phyloP scores from a whole-genome alignment of 768 basidiomycete genomes.

The Scleroderma bovista region DNA sequence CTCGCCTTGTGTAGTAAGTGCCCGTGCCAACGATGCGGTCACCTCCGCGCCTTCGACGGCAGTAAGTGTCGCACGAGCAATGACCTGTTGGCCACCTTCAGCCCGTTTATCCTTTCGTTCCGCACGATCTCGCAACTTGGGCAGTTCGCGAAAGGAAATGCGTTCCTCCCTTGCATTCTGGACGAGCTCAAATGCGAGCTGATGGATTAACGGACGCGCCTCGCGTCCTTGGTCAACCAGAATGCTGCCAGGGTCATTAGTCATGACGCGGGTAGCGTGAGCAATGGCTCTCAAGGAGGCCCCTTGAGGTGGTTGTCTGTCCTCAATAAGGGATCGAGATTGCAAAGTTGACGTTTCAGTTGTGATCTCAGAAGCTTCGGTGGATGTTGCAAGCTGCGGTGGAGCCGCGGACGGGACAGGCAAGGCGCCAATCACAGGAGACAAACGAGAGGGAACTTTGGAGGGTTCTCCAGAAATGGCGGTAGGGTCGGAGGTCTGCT shows the following conservation, averaged over 20 bases:
- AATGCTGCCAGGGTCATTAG: slow-evolving; percentile 67
- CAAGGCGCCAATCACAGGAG: slow-evolving; percentile 15
- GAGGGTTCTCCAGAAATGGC: slow-evolving; percentile 9
- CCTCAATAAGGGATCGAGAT: slow-evolving; percentile 20
- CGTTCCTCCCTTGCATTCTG: slow-evolving; percentile 61
- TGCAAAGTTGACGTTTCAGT: slow-evolving; percentile 25
- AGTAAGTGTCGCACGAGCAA: slow-evolving; percentile 40
- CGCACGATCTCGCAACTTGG: slow-evolving; percentile 42
- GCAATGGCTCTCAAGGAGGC: slow-evolving; percentile 68
- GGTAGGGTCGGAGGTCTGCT: slow-evolving; percentile 21
- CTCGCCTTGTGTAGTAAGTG: slow-evolving; percentile 36
- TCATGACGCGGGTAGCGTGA: slow-evolving; percentile 86
- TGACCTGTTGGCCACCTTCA: slow-evolving; percentile 27
- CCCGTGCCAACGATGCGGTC: slow-evolving; percentile 40
- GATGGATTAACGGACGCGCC: slow-evolving; percentile 52
- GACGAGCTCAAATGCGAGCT: slow-evolving; percentile 64
- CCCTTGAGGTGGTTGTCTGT: slow-evolving; percentile 45
- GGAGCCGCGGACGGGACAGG: slow-evolving; percentile 13
- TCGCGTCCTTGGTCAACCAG: slow-evolving; percentile 67
- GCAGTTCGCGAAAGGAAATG: slow-evolving; percentile 34
- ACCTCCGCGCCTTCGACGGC: slow-evolving; percentile 38
- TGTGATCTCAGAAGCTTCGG: slow-evolving; percentile 16
- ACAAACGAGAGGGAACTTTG: slow-evolving; percentile 9
- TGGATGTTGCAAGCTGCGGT: slow-evolving; percentile 24
- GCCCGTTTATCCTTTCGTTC: slow-evolving; percentile 28